Base-by-base conservation (phyloP, 495 filamentous ascomycete species). In the Xylaria venustula region DNA sequence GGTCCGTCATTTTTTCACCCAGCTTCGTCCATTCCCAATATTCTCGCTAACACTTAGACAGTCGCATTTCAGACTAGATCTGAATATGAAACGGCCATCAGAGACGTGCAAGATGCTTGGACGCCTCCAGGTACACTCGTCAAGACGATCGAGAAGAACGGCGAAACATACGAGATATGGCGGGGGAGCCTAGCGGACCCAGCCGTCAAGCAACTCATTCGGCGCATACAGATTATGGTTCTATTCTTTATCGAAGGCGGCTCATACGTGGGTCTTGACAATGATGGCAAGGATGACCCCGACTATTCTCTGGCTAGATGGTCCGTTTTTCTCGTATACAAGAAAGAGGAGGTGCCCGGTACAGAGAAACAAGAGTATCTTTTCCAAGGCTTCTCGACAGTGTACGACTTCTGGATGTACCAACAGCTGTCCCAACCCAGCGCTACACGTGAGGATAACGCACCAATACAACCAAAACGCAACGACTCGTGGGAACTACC, bases 161-260 rank as follows among this genome's bases (percentile, higher is more conserved):
- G 70, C 19, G 71, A 71, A 15, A 73, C 69, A 8, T 83, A 75
- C 54, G 80, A 84, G 60, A 73, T 87, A 23, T 86, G 82, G 80
- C 75, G 74, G 54, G 79, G 81, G 20, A 81, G 55, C 40, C 58
- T 83, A 34, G 67, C 78, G 20, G 79, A 85, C 63, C 71, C 82
- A 0, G 78, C 77, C 15, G 83, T 93, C 30, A 80, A 79, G 60
- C 77, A 84, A 63, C 70, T 96, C 30, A 67, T 94, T 58, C 85
- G 84, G 67, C 90, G 91, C 47, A 85, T 92, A 48, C 91, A 96
- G 72, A 84, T 97, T 37, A 78, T 93, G 23, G 83, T 91, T n/a
- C 87, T 88, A 7, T 79, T 97, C 54, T 96, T 89, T 73, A 96
- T 99, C 61, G 94, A 99, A 73, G 94, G 90, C 22, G 95, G 91